phyloP scores from a whole-genome alignment of 768 basidiomycete genomes.

The Scleroderma citrinum region DNA sequence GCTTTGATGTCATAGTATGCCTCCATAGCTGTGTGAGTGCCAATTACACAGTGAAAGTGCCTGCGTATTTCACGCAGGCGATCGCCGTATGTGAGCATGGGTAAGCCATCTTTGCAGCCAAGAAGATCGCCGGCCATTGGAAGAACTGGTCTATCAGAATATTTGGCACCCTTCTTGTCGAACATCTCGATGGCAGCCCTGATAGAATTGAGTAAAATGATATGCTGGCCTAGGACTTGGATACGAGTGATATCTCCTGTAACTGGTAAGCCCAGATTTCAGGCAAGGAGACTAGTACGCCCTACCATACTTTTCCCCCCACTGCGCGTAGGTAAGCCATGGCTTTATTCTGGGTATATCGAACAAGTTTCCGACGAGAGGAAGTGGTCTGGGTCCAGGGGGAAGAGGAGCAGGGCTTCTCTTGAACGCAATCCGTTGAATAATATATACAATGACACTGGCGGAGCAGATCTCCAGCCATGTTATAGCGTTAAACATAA shows the following conservation, averaged over 20 bases:
- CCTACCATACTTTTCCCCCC: constrained; percentile 39
- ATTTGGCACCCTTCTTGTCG: constrained; percentile 45
- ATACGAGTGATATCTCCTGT: not conserved
- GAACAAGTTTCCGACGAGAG: constrained; percentile 28
- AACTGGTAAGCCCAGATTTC: not conserved
- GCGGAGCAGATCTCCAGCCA: not conserved
- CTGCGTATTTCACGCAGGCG: not conserved
- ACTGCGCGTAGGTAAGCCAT: constrained; percentile 33
- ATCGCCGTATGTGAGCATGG: too few relatives aligned
- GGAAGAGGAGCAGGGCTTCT: constrained; percentile 26
- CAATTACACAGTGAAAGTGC: not conserved
- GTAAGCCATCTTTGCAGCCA: too few relatives aligned
- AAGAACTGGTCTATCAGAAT: constrained; percentile 27
- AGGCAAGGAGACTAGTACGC: not conserved
- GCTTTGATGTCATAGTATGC: constrained; percentile 41
- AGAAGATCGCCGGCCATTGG: not conserved
- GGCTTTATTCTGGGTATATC: constrained; percentile 35
- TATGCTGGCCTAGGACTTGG: constrained; percentile 35
- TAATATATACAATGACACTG: not conserved
- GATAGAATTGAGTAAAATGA: constrained; percentile 43
- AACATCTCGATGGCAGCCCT: constrained; percentile 42
- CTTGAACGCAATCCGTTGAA: not conserved
- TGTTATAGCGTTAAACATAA: not conserved
- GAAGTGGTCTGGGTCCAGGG: constrained; percentile 42
- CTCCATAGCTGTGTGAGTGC: constrained; percentile 6